Evolutionary conservation across 495 filamentous ascomycete species (phyloP), one percentile per base, ranked within the genome.

Genomic region (Xylaria nigripes): DNA sequence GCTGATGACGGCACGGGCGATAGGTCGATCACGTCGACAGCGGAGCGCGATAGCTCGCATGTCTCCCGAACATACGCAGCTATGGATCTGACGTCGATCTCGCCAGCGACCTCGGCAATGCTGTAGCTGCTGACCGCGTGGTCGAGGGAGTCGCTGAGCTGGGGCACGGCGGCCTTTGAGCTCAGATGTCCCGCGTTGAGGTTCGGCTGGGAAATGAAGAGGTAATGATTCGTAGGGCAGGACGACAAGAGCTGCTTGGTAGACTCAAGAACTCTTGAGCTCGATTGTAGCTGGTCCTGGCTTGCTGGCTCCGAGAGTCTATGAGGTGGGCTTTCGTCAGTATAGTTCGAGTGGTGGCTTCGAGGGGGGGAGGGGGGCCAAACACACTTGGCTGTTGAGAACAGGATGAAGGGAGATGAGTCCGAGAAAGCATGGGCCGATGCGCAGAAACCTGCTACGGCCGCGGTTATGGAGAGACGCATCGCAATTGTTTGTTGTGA

Each of bases 321-420:
- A 46, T 19, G 19, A 27, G 38, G 45, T 40, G 36, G 45, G 49
- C 32, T 42, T 24, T 25, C 36, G 57, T 66, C 57, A 63, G 54
- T 19, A 44, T 24, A 21, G 10, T 40, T 48, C 56, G 16, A 32
- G 21, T 7, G 51, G n/a, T 24, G 19, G 5, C 6, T n/a, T 23
- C 19, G 30, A 24, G 30, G 50, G 54, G 40, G 27, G 27, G 27
- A 30, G 27, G 10, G 27, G 10, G 10, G 48, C 44, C 59, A 51
- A 55, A 72, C 85, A 38, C 80, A 95, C 89, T 83, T 74, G 47
- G 86, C 81, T 32, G 81, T 86, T 22, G 90, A 94, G 63, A 90
- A 83, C 23, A 95, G 70, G 69, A 95, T 78, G 65, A 94, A 93
- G 15, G 91, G 91, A 41, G 89, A 90, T 0, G 90, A 86, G 61